Conservation (phyloP, 2,329 filamentous ascomycete genomes). For the Ceratocystis harringtonii region DNA sequence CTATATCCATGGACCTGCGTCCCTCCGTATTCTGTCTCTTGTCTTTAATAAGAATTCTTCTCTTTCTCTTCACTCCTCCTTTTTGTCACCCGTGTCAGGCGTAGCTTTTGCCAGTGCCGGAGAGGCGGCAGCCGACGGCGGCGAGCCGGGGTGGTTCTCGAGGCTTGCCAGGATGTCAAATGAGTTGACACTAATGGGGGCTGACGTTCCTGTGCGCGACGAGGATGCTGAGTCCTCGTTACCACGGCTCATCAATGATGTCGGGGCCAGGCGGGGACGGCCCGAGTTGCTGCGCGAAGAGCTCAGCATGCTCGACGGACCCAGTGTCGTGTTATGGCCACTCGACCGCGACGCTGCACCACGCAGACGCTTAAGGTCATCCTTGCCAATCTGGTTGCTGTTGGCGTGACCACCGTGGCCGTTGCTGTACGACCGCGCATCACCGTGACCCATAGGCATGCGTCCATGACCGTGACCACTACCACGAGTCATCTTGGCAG, state of each 20-base stretch:
- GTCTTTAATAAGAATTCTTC: not conserved
- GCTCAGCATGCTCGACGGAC: slow-evolving; percentile 73
- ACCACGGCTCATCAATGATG: slow-evolving; percentile 54
- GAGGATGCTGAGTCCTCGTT: slow-evolving; percentile 77
- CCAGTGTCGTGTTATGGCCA: slow-evolving; percentile 52
- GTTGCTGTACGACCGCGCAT: slow-evolving; percentile 57
- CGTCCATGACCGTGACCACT: slow-evolving; percentile 36
- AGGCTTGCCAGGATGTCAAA: slow-evolving; percentile 62
- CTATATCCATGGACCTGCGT: not conserved
- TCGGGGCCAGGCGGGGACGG: slow-evolving; percentile 49
- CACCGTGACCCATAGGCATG: slow-evolving; percentile 62
- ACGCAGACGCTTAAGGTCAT: slow-evolving; percentile 78
- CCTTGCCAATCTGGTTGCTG: slow-evolving; percentile 77
- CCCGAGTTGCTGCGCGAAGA: slow-evolving; percentile 77
- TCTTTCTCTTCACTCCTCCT: slow-evolving; percentile 21
- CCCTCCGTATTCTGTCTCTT: not conserved
- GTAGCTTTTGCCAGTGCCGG: slow-evolving; percentile 49
- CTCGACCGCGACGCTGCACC: slow-evolving; percentile 36
- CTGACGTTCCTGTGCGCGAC: slow-evolving; percentile 77
- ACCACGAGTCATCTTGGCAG: slow-evolving; percentile 44
- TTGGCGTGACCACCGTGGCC: slow-evolving; percentile 55
- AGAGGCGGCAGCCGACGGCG: slow-evolving; percentile 52
- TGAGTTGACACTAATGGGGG: slow-evolving; percentile 53
- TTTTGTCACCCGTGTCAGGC: slow-evolving; percentile 36
- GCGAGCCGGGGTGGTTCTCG: slow-evolving; percentile 53